Conservation (phyloP, 1,284 basidiomycete genomes). For the Cutaneotrichosporon cavernicola region DNA sequence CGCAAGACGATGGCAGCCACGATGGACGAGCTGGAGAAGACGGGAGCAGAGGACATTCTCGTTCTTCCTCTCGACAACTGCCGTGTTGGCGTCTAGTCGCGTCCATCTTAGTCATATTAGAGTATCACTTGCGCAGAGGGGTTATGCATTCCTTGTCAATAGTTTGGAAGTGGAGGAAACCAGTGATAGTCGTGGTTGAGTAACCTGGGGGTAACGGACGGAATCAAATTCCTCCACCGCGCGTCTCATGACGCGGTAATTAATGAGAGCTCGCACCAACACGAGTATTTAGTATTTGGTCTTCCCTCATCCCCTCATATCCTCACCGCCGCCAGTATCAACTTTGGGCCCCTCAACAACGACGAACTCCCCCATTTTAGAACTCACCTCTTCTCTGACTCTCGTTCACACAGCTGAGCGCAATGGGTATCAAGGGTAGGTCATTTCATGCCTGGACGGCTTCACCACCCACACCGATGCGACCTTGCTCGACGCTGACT, state of each 20-base stretch:
- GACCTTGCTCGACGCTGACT: constrained; percentile 9
- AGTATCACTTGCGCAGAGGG: background rate
- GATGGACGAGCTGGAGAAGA: constrained; percentile 84
- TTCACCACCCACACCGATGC: background rate
- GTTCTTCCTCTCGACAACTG: constrained; percentile 91
- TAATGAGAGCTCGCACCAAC: background rate
- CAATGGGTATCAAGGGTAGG: constrained; percentile 49
- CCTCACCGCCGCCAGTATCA: too few relatives aligned
- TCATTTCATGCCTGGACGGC: background rate
- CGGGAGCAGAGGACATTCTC: constrained; percentile 87
- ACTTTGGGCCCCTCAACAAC: background rate
- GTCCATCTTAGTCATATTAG: background rate
- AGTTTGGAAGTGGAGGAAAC: background rate
- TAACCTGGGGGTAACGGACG: background rate
- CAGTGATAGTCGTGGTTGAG: background rate
- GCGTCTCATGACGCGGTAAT: constrained; percentile 10
- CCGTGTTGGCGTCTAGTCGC: constrained; percentile 64
- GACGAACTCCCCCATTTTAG: background rate
- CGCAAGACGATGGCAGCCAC: constrained; percentile 75
- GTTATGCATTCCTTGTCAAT: background rate
- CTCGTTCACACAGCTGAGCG: background rate
- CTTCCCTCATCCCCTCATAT: background rate
- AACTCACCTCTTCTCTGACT: background rate
- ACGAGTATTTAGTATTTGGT: background rate
- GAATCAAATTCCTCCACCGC: constrained; percentile 13